A percentile compares a stretch with the other conserved stretches of the same genome.
Conservation (phyloP, 2,329 filamentous ascomycete genomes). For the Talaromyces piceae region DNA sequence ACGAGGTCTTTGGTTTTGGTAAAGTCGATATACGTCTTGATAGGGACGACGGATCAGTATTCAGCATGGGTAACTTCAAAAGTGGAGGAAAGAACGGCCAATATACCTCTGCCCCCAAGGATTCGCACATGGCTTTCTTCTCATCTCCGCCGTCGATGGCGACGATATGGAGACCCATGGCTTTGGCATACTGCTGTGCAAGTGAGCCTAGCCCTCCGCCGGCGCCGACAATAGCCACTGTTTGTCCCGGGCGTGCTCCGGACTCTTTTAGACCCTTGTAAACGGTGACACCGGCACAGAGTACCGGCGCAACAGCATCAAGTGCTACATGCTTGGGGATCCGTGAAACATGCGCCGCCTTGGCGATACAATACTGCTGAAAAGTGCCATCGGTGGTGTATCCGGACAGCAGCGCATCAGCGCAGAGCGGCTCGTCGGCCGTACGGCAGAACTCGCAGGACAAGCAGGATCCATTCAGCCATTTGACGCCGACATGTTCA, state of each 20-base stretch:
- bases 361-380: constrained; percentile 84
- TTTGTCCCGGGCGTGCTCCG: constrained; percentile 64
- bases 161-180: constrained; percentile 75
- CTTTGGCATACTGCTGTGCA: constrained; percentile 80
- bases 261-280: constrained; percentile 88
- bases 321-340: constrained; percentile 71
- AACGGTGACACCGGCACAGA: constrained; percentile 80
- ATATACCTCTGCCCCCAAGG: constrained; percentile 57
- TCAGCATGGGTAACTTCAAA: too few relatives aligned
- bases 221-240: constrained; percentile 76
- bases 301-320: constrained; percentile 69
- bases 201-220: constrained; percentile 75
- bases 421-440: constrained; percentile 75
- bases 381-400: constrained; percentile 91
- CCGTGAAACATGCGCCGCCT: constrained; percentile 74
- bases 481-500: constrained; percentile 81
- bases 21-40: constrained; percentile 69
- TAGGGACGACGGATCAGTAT: neutral
- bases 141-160: constrained; percentile 77
- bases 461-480: constrained; percentile 83
- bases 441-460: constrained; percentile 75
- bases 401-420: constrained; percentile 66
- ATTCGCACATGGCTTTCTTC: constrained; percentile 60
- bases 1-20: constrained; percentile 67
- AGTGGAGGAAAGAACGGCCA: neutral